A percentile compares a stretch with the other conserved stretches of the same genome.
These are phyloP conservation scores for Fusarium sp. DNA, from an alignment of 2,329 filamentous ascomycete genomes.

Conservation along the genomic window DNA sequence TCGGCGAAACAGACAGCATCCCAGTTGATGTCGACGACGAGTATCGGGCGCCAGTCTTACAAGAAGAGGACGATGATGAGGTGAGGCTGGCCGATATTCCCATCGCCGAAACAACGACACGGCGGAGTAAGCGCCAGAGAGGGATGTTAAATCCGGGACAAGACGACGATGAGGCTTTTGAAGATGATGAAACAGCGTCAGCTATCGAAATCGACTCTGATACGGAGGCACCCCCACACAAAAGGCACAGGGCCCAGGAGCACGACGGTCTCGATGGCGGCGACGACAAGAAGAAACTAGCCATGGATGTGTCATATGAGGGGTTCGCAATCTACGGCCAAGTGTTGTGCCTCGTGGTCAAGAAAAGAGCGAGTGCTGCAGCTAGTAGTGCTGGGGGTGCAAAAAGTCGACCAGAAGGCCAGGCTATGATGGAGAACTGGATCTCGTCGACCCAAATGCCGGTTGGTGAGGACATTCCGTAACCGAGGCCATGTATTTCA, in stretches of 20 bases:
- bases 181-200: conserved; percentile 54
- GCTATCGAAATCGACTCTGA: conserved; percentile 57
- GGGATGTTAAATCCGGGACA: conserved; percentile 48
- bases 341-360: conserved; percentile 90
- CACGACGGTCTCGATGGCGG: conserved; percentile 52
- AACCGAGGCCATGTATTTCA: conserved; percentile 22
- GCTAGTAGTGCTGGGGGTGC: conserved; percentile 47
- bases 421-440: conserved; percentile 86
- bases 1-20: conserved; percentile 66
- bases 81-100: conserved; percentile 55
- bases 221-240: conserved; percentile 59
- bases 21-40: conserved; percentile 66
- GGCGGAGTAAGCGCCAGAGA: conserved; percentile 51
- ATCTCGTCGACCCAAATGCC: conserved; percentile 82
- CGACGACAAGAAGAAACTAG: conserved; percentile 92
- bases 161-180: conserved; percentile 49
- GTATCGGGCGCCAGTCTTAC: conserved; percentile 55
- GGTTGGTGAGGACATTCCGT: conserved; percentile 53
- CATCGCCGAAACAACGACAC: conserved; percentile 34
- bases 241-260: conserved; percentile 57
- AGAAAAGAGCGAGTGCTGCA: conserved; percentile 66
- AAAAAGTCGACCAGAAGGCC: conserved; percentile 59
- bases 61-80: conserved; percentile 63
- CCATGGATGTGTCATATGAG: conserved; percentile 88
- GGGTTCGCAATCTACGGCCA: conserved; percentile 96